Evolutionary conservation across 2,329 filamentous ascomycete genomes (phyloP), one percentile per base, ranked within the genome.

Genomic region (Lasiodiplodia theobromae): DNA sequence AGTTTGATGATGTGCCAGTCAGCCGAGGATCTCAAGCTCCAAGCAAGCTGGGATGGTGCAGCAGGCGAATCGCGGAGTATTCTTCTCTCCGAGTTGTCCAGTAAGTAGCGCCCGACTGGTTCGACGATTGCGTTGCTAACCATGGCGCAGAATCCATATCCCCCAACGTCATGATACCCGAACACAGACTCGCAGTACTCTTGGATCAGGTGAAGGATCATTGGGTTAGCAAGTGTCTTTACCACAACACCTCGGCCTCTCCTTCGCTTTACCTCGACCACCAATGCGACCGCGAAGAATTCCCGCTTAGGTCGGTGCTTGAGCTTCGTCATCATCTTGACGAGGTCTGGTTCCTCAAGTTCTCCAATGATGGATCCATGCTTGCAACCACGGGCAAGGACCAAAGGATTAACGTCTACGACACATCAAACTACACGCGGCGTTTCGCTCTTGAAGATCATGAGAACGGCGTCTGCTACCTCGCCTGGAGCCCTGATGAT

Each of bases 151-250:
- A 87, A 83, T 97, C 89, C 68, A 97, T 99, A 78, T 97, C 96
- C 1, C 95, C 96, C 0, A 96, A 94, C 4, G 92, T 97, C 54
- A 98, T 99, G 94, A 91, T 99, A 67, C 96, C 96, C 1, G 93
- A 97, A 76, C 92, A 96, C 78, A 90, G 96, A 7, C 84, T 99
- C 54, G 93, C 93, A 1, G 86, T 89, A 40, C 84, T 99, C 18
- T 83, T 99, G 65, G 86, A 94, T 68, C 90, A 96, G 72, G 89
- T 97, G 47, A 97, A 97, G 77, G 86, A 91, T 70, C 88, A 86
- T 71, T 95, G 97, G 81, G 92, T 97, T 69, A 87, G 90, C 64
- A 88, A 87, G 37, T 99, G 96, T 77, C 82, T 94, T 49, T 98
- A 94, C 79, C 96, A 99, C 81, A 97, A 96, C 66, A 93, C 90